Percentiles rank a stretch among this genome's conserved stretches.
phyloP scores from a whole-genome alignment of 306 rosid species.

The cucumber (Cucumis sativus) region DNA sequence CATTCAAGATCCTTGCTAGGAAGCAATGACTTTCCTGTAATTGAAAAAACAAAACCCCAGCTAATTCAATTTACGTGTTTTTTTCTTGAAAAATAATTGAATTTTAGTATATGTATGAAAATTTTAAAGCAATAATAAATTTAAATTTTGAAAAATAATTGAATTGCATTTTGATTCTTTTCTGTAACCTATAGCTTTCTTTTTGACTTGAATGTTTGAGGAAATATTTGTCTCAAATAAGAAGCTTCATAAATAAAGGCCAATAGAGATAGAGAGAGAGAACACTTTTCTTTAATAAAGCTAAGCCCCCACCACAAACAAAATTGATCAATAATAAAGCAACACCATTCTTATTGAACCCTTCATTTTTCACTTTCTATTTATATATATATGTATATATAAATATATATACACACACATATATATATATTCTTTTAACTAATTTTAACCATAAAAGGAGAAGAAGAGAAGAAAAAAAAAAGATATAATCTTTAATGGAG shows the following conservation, averaged over 20 bases:
- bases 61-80: not conserved
- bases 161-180: not conserved
- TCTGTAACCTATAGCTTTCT: not conserved
- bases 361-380: not conserved
- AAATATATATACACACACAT: too few relatives aligned
- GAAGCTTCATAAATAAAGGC: not conserved
- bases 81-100: not conserved
- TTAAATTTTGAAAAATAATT: not conserved
- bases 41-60: not conserved
- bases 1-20: slow-evolving; percentile 95
- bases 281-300: slow-evolving; percentile 1
- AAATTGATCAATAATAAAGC: not conserved
- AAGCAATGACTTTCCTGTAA: slow-evolving; percentile 67
- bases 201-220: not conserved
- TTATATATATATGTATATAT: too few relatives aligned
- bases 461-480: not conserved
- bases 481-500: not conserved
- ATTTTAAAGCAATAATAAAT: not conserved
- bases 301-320: not conserved
- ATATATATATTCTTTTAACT: not conserved
- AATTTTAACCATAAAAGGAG: not conserved
- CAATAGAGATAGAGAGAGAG: not conserved
- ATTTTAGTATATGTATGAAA: not conserved
- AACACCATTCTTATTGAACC: not conserved
- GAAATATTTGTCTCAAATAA: slow-evolving; percentile 1